These are phyloP conservation scores for Eucalyptus melliodora DNA, from an alignment of 345 rosid species.

Conservation along the genomic window DNA sequence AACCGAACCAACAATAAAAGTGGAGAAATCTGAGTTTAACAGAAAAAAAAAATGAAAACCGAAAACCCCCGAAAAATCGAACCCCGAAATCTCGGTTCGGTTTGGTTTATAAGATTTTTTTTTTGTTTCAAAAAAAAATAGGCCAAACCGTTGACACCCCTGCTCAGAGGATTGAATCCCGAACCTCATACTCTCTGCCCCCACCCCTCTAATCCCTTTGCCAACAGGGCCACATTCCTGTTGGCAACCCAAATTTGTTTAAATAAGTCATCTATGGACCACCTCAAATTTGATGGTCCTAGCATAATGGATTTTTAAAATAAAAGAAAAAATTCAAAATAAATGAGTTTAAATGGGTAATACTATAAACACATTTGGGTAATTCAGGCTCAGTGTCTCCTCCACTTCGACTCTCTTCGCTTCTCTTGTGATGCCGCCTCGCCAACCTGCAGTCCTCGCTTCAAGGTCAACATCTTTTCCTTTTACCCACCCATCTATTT, in stretches of 20 bases:
- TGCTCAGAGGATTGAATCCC: not conserved
- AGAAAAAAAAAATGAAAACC: no score
- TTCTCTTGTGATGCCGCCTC: constrained; percentile 35
- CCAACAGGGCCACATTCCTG: not conserved
- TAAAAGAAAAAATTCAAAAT: not conserved
- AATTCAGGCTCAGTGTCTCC: not conserved
- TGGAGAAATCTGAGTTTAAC: no score
- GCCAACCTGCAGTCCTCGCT: constrained; percentile 10
- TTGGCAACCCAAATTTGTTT: not conserved
- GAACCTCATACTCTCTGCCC: fast-evolving
- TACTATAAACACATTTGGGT: not conserved
- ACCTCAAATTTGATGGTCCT: not conserved
- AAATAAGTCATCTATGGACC: not conserved
- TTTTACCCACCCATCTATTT: not conserved
- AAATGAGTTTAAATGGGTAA: no score
- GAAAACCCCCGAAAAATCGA: no score
- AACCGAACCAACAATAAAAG: no score
- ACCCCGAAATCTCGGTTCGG: no score
- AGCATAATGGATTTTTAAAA: not conserved
- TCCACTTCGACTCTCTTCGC: constrained; percentile 20
- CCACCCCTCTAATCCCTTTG: not conserved
- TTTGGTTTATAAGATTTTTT: no score
- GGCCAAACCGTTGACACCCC: no score
- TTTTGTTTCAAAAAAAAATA: no score
- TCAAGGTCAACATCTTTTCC: constrained; percentile 9